phyloP scores from a whole-genome alignment of 2,329 filamentous ascomycete species.

The Thyridium curvatum region DNA sequence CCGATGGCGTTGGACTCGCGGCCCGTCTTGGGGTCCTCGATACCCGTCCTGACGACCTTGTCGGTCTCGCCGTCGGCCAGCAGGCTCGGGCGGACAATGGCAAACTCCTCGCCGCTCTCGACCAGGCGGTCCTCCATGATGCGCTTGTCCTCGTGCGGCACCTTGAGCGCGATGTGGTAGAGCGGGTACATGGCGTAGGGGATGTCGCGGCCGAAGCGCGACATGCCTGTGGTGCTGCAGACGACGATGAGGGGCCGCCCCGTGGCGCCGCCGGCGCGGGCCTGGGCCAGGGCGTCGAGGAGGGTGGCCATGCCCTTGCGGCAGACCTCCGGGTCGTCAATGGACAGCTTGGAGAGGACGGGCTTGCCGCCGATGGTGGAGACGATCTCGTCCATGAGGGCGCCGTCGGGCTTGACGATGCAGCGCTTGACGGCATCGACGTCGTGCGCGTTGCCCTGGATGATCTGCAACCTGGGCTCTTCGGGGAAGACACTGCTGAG shows the following conservation, averaged over 20 bases:
- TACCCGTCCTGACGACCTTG: constrained; percentile 1
- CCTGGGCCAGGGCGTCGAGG: constrained; percentile 26
- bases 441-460: constrained; percentile 42
- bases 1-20: constrained; percentile 28
- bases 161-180: constrained; percentile 29
- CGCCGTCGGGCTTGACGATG: constrained; percentile 19
- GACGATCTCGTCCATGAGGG: constrained; percentile 38
- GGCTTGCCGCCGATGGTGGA: constrained; percentile 38
- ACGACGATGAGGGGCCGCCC: constrained; percentile 28
- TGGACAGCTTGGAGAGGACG: constrained; percentile 20
- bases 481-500: constrained; percentile 30
- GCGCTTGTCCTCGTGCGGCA: constrained; percentile 36
- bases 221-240: constrained; percentile 37
- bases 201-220: constrained; percentile 27
- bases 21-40: constrained; percentile 24
- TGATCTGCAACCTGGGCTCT: constrained; percentile 31
- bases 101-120: constrained; percentile 17
- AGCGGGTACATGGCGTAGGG: constrained; percentile 31
- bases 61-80: constrained; percentile 14
- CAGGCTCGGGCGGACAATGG: constrained; percentile 22
- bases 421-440: constrained; percentile 25
- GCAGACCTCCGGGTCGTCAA: constrained; percentile 43
- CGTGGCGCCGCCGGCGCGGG: constrained; percentile 16
- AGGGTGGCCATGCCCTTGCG: constrained; percentile 34
- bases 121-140: constrained; percentile 33